Evolutionary conservation across 768 basidiomycete species (phyloP).

Genomic region (Termitomyces sp.): DNA sequence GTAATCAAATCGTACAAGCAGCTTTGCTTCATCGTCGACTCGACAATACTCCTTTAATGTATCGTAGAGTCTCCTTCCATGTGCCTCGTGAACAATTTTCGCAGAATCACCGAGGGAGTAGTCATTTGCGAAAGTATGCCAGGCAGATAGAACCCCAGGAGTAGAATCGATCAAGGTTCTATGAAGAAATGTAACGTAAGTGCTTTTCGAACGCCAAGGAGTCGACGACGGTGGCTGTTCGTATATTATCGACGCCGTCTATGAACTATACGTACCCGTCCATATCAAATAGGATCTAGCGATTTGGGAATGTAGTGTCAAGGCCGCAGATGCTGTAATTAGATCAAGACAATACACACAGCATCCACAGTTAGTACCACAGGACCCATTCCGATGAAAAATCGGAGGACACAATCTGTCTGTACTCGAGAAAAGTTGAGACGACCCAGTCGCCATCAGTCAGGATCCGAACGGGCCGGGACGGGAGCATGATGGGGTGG

Average conservation of each 20-base stretch:
- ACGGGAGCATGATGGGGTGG: background rate
- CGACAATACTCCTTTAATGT: constrained; percentile 67
- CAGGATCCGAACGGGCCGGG: background rate
- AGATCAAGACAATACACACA: constrained; percentile 28
- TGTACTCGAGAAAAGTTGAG: background rate
- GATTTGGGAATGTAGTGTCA: background rate
- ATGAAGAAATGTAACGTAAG: background rate
- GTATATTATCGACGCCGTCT: background rate
- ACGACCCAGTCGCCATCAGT: background rate
- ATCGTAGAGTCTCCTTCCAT: constrained; percentile 74
- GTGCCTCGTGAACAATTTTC: constrained; percentile 51
- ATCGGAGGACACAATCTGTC: background rate
- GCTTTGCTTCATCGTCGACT: constrained; percentile 48
- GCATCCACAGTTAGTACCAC: constrained; percentile 41
- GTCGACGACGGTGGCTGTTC: too few relatives aligned
- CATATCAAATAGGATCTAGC: constrained; percentile 63
- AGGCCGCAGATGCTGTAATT: background rate
- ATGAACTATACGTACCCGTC: constrained; percentile 44
- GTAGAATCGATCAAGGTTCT: constrained; percentile 81
- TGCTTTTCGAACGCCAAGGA: background rate
- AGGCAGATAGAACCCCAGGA: constrained; percentile 74
- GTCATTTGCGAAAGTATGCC: constrained; percentile 62
- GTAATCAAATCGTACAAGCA: constrained; percentile 39
- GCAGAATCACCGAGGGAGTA: constrained; percentile 49
- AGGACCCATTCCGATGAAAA: constrained; percentile 24